Percentiles rank a stretch among this genome's conserved stretches.
These are phyloP conservation scores for Pleurotus ostreatus DNA, from an alignment of 768 basidiomycete species.

Conservation along the genomic window DNA sequence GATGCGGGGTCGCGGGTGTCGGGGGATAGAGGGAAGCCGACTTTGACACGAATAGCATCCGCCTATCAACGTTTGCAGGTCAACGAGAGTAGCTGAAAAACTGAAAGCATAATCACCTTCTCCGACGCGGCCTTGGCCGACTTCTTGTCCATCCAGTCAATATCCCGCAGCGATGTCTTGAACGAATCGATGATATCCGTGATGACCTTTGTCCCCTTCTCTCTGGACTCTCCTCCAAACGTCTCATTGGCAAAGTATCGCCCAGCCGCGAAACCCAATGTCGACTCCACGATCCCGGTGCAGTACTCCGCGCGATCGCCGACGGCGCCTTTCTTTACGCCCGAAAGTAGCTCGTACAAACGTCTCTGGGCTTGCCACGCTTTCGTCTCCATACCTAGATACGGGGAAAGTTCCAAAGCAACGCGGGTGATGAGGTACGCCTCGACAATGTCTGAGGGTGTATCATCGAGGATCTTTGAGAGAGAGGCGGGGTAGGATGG, in stretches of 20 bases:
- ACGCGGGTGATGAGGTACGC: slow-evolving; percentile 84
- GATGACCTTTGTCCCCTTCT: slow-evolving; percentile 82
- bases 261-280: slow-evolving; percentile 86
- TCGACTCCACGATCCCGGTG: slow-evolving; percentile 62
- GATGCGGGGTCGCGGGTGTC: slow-evolving; percentile 70
- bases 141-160: slow-evolving; percentile 90
- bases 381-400: slow-evolving; percentile 71
- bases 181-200: slow-evolving; percentile 83
- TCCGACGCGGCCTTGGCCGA: slow-evolving; percentile 79
- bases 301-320: slow-evolving; percentile 86
- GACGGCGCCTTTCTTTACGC: slow-evolving; percentile 83
- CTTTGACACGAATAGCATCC: slow-evolving; percentile 80
- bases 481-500: slow-evolving; percentile 72
- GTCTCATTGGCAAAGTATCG: slow-evolving; percentile 85
- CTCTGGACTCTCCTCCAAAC: slow-evolving; percentile 74
- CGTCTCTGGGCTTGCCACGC: slow-evolving; percentile 73
- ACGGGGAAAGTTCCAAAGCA: slow-evolving; percentile 61
- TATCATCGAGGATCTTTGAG: slow-evolving; percentile 62
- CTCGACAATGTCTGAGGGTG: slow-evolving; percentile 69
- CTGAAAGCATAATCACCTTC: slow-evolving; percentile 49
- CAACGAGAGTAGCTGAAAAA: background rate
- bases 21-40: slow-evolving; percentile 89
- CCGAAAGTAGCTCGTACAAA: slow-evolving; percentile 69
- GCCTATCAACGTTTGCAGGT: slow-evolving; percentile 42
- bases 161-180: slow-evolving; percentile 63